Percentiles rank a stretch among this genome's conserved stretches.
phyloP scores from a whole-genome alignment of 176 grass and related monocot species.

The Microstegium vimineum region DNA sequence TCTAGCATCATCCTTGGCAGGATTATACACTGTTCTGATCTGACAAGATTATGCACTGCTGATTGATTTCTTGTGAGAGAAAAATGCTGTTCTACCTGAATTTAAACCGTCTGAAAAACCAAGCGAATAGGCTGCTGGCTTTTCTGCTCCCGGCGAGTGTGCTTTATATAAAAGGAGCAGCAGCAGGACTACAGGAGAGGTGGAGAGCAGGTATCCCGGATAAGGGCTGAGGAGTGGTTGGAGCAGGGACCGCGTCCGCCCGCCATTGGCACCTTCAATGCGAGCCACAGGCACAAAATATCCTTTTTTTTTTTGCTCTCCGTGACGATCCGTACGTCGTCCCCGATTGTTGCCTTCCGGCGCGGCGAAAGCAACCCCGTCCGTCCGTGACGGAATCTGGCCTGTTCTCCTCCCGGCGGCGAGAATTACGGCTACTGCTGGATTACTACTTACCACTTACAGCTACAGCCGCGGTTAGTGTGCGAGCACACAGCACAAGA shows the following conservation, averaged over 20 bases:
- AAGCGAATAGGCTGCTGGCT: no score
- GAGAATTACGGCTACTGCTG: not conserved
- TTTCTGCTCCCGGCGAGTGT: not conserved
- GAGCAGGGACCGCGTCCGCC: constrained; percentile 10
- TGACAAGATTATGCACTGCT: no score
- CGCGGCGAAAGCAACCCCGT: not conserved
- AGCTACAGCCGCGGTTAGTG: not conserved
- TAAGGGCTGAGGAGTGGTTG: constrained; percentile 41
- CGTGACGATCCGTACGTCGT: not conserved
- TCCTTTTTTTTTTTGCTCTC: not conserved
- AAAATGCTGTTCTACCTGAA: no score
- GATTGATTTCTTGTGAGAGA: no score
- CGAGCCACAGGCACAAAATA: constrained; percentile 13
- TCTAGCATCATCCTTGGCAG: no score
- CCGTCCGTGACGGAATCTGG: not conserved
- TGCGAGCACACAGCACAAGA: not conserved
- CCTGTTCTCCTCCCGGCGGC: not conserved
- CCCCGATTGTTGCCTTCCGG: constrained; percentile 25
- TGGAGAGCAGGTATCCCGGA: not conserved
- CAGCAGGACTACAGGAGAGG: not conserved
- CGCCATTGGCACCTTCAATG: constrained; percentile 20
- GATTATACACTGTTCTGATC: no score
- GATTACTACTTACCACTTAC: not conserved
- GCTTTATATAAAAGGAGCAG: constrained; percentile 14
- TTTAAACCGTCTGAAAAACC: no score